These are phyloP conservation scores for Tylopilus subfusipes DNA, from an alignment of 768 basidiomycete species.

Conservation along the genomic window DNA sequence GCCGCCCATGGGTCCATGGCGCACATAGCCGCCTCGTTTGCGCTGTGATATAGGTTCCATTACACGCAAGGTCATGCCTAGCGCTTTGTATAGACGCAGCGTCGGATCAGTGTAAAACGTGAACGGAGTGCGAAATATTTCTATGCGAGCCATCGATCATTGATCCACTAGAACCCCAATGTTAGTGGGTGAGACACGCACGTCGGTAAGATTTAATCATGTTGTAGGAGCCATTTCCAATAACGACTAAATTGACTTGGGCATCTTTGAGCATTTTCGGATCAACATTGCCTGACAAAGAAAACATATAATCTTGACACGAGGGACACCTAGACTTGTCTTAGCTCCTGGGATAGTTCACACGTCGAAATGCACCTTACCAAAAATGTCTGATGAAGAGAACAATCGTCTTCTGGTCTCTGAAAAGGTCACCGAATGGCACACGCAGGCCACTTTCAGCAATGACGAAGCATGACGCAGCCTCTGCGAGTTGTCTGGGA, in stretches of 20 bases:
- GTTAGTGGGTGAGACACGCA: slow-evolving; percentile 29
- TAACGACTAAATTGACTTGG: slow-evolving; percentile 61
- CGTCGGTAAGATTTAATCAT: slow-evolving; percentile 75
- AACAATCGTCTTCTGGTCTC: slow-evolving; percentile 57
- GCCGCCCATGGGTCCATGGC: slow-evolving; percentile 61
- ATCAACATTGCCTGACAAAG: slow-evolving; percentile 50
- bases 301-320: slow-evolving; percentile 86
- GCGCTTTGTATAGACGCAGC: slow-evolving; percentile 58
- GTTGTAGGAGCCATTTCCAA: slow-evolving; percentile 73
- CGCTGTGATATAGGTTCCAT: slow-evolving; percentile 40
- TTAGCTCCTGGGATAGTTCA: slow-evolving; percentile 1
- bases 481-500: slow-evolving; percentile 52
- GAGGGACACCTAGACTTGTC: slow-evolving; percentile 57
- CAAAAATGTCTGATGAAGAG: slow-evolving; percentile 88
- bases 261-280: slow-evolving; percentile 45
- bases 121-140: slow-evolving; percentile 71
- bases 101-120: slow-evolving; percentile 78
- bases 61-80: slow-evolving; percentile 69
- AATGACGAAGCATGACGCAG: slow-evolving; percentile 59
- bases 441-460: slow-evolving; percentile 64
- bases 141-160: slow-evolving; percentile 23
- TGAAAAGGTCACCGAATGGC: slow-evolving; percentile 67
- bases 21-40: slow-evolving; percentile 57
- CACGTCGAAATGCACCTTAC: slow-evolving; percentile 31
- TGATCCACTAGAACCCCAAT: neutral